phyloP scores from a whole-genome alignment of 2,329 filamentous ascomycete species.

The Diaporthe capsici region DNA sequence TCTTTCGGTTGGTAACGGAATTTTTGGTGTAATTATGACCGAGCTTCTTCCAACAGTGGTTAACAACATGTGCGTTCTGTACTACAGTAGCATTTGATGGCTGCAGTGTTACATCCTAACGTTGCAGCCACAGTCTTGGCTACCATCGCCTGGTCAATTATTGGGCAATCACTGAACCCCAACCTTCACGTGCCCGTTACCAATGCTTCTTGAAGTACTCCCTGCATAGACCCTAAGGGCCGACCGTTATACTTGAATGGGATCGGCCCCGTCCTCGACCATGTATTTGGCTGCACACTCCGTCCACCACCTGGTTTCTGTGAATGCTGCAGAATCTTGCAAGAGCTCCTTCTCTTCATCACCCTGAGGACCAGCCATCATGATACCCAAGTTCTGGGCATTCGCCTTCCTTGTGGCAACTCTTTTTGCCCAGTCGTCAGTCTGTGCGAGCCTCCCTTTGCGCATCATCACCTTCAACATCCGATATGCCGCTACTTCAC shows the following conservation, averaged over 20 bases:
- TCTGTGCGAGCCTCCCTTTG: slow-evolving; percentile 44
- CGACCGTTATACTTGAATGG: not conserved
- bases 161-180: slow-evolving; percentile 11
- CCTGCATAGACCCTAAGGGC: too few species aligned
- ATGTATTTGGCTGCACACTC: too few species aligned
- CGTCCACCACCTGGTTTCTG: too few species aligned
- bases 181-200: slow-evolving; percentile 10
- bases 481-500: slow-evolving; percentile 59
- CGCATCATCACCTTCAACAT: slow-evolving; percentile 64
- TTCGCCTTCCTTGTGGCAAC: not conserved
- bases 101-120: slow-evolving; percentile 10
- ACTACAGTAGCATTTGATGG: not conserved
- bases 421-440: not conserved
- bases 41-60: not conserved
- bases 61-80: too few species aligned
- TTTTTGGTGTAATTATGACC: not conserved
- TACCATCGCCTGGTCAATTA: not conserved
- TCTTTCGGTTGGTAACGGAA: not conserved
- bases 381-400: slow-evolving; percentile 15
- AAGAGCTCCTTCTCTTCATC: not conserved
- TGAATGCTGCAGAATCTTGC: not conserved
- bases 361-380: not conserved
- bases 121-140: slow-evolving; percentile 11
- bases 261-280: not conserved
- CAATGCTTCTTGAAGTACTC: too few species aligned